Base-by-base conservation (phyloP, 495 filamentous ascomycete species). In the Neurospora sp. region DNA sequence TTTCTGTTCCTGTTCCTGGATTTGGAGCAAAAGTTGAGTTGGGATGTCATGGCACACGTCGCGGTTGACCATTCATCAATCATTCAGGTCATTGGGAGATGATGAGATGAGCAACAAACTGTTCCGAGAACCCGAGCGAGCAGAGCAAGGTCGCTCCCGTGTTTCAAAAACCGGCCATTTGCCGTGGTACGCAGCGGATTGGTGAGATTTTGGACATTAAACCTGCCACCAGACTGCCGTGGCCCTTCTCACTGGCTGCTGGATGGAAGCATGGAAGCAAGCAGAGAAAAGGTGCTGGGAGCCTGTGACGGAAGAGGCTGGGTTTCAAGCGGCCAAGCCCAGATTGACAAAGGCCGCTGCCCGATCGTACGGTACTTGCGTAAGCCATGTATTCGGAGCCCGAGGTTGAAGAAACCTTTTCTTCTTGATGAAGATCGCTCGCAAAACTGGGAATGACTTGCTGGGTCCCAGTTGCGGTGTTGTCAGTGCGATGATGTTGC, bases 81-180 rank as follows among this genome's bases (percentile, higher is more conserved):
- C 27, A 61, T 18, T 14, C 53, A 61, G 53, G 27, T 10, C 69
- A 72, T 4, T 72, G 18, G 39, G 71, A 48, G 48, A 69, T 69
- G 42, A 31, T 10, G 70, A 20, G 41, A 27, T 70, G 69, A 70
- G 38, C 70, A 48, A 20, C 70, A 65, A 71, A 6, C 69, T 53
- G 39, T 71, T 35, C 39, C 41, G n/a, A 71, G 22, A 46, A 42
- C 69, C 38, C n/a, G 40, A 42, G 41, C n/a, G 40, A 42, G 41
- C 41, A 71, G 11, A 35, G 39, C 39, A 40, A 71, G 41, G 31
- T 42, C 42, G 31, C 8, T 72, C 40, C 73, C 70, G 74, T 72
- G 74, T 74, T 76, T 76, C 74, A 69, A 74, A 37, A 46, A 74
- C 69, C 70, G 65, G 74, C 18, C 74, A 74, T 40, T 71, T 74